phyloP scores from a whole-genome alignment of 805 yeast species.

The Metschnikowia aberdeeniae region DNA sequence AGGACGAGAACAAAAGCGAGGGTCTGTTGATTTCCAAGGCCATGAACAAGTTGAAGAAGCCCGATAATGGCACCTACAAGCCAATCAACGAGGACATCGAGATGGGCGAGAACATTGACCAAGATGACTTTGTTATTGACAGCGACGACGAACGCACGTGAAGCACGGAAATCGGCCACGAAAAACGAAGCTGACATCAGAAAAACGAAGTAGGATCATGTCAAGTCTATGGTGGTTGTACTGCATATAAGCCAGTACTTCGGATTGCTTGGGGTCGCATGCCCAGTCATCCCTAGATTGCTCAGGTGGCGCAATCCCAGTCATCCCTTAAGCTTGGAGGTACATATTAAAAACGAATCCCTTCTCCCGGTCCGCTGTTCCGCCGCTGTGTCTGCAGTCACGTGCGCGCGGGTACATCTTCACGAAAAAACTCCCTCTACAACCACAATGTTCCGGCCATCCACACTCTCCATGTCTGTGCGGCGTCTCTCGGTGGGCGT shows the following conservation, averaged over 20 bases:
- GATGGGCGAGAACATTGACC: conserved; percentile 29
- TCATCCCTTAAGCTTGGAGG: no score
- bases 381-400: not conserved
- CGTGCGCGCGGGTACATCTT: conserved; percentile 2
- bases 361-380: no score
- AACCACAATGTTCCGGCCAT: conserved; percentile 3
- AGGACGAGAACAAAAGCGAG: conserved; percentile 20
- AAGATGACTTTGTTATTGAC: conserved; percentile 44
- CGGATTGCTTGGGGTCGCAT: no score
- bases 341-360: no score
- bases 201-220: no score
- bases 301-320: no score
- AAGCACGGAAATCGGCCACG: not conserved
- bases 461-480: conserved; percentile 2
- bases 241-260: no score
- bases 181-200: no score
- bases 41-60: conserved; percentile 29
- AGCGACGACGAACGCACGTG: conserved; percentile 42
- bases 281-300: no score
- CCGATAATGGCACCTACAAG: conserved; percentile 26
- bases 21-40: conserved; percentile 37
- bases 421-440: not conserved
- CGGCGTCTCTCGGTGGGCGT: conserved; percentile 15
- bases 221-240: no score
- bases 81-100: conserved; percentile 32